Evolutionary conservation across 1,139 yeast genomes (phyloP).

Genomic region (Geotrichum restrictum): DNA sequence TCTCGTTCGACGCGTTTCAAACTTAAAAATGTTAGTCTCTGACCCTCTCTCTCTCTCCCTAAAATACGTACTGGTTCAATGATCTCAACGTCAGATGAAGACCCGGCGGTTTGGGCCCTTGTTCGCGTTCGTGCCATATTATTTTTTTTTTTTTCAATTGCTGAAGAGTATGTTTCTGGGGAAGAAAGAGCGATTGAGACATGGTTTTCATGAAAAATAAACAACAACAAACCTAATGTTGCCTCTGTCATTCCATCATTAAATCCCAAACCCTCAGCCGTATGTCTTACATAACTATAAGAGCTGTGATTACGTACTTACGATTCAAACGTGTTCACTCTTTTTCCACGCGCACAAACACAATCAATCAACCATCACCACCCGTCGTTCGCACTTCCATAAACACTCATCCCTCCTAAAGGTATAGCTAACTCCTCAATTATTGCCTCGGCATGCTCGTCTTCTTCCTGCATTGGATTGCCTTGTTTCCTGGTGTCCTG

Average conservation of each 20-base stretch:
- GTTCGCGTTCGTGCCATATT: background rate
- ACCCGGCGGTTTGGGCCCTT: background rate
- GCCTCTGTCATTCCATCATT: no score
- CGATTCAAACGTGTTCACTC: conserved; percentile 2
- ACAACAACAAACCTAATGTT: conserved; percentile 2
- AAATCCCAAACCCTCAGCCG: conserved; percentile 10
- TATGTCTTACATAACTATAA: background rate
- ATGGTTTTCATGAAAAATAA: background rate
- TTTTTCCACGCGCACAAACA: conserved; percentile 1
- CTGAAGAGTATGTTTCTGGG: no score
- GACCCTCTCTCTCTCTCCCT: no score
- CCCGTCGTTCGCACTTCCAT: no score
- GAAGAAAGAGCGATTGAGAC: background rate
- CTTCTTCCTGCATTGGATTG: no score
- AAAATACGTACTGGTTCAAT: background rate
- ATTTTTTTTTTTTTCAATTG: background rate
- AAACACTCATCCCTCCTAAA: no score
- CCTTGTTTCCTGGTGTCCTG: no score
- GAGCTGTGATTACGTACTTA: background rate
- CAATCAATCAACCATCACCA: conserved; percentile 1
- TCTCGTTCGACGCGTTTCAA: background rate
- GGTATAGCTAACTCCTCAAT: no score
- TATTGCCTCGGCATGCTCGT: no score
- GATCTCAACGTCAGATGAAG: no score
- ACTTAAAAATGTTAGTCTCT: background rate